Evolutionary conservation across 1,284 basidiomycete species (phyloP).

Genomic region (Fereydounia khargensis): DNA sequence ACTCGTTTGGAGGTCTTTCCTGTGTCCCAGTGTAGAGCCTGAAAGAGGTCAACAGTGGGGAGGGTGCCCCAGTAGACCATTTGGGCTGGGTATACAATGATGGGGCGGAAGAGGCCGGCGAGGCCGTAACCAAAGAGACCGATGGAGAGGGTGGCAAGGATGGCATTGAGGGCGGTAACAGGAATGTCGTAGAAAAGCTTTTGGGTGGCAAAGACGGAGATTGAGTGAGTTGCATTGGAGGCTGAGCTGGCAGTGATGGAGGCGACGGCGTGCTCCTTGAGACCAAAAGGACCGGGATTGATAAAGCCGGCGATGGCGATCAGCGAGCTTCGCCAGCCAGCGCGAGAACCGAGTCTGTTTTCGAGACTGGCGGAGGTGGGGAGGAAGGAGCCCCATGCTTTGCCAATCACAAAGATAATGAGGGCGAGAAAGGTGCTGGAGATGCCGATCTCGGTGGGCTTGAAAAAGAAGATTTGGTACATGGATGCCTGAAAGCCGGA

Average conservation of each 20-base stretch:
- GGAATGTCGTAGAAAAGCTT: conserved; percentile 29
- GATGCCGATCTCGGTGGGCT: conserved; percentile 64
- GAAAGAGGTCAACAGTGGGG: conserved; percentile 45
- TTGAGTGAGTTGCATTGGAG: conserved; percentile 6
- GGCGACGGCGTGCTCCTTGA: conserved; percentile 68
- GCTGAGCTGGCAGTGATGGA: conserved; percentile 65
- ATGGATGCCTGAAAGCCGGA: conserved; percentile 64
- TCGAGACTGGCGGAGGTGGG: conserved; percentile 59
- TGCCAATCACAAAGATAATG: conserved; percentile 64
- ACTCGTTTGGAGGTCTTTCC: conserved; percentile 60
- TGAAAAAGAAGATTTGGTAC: conserved; percentile 63
- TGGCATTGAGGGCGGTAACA: conserved; percentile 60
- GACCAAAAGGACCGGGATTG: conserved; percentile 65
- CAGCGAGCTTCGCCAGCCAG: too few species aligned
- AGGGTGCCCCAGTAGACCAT: conserved; percentile 58
- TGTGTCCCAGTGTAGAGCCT: conserved; percentile 58
- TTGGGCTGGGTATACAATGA: conserved; percentile 26
- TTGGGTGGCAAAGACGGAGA: conserved; percentile 16
- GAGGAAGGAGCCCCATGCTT: conserved; percentile 61
- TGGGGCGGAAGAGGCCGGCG: conserved; percentile 50
- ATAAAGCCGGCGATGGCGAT: conserved; percentile 61
- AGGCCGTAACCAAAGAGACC: conserved; percentile 69
- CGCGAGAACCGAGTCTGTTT: background rate
- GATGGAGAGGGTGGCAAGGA: conserved; percentile 68
- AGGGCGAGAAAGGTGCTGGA: conserved; percentile 67